Evolutionary conservation across 202 grass and related monocot genomes (phyloP).

Genomic region (Carex arenaria): DNA sequence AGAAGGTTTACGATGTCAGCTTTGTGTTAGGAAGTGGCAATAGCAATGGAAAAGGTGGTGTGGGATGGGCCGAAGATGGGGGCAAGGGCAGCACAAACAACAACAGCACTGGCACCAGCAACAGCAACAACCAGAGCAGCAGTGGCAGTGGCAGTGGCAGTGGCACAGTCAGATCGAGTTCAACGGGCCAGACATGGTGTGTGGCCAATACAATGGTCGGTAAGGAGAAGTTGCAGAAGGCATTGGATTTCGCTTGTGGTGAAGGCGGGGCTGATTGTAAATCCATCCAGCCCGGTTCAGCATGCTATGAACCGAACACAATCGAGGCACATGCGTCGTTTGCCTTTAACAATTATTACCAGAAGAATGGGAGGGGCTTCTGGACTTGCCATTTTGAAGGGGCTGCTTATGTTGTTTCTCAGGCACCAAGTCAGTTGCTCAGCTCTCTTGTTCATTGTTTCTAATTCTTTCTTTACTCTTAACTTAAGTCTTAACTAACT

Average conservation of each 20-base stretch:
- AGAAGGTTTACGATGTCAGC: slow-evolving; percentile 82
- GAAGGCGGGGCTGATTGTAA: slow-evolving; percentile 69
- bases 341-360: slow-evolving; percentile 98
- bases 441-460: not conserved
- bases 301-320: slow-evolving; percentile 88
- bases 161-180: slow-evolving; percentile 41
- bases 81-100: slow-evolving; percentile 10
- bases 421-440: slow-evolving; percentile 52
- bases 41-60: not conserved
- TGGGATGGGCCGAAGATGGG: slow-evolving; percentile 30
- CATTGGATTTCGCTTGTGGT: slow-evolving; percentile 77
- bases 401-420: slow-evolving; percentile 75
- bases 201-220: slow-evolving; percentile 63
- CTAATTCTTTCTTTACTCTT: not conserved
- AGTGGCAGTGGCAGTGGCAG: not conserved
- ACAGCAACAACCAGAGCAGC: slow-evolving; percentile 35
- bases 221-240: slow-evolving; percentile 47
- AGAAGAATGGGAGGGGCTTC: slow-evolving; percentile 63
- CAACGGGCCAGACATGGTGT: slow-evolving; percentile 69
- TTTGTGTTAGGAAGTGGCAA: slow-evolving; percentile 49
- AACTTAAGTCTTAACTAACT: no score
- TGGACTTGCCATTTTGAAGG: slow-evolving; percentile 91
- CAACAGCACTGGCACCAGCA: slow-evolving; percentile 36
- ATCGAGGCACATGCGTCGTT: slow-evolving; percentile 65
- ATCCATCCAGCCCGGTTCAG: slow-evolving; percentile 67